Conservation (phyloP, 345 rosid species). For the Nasturtium officinale region DNA sequence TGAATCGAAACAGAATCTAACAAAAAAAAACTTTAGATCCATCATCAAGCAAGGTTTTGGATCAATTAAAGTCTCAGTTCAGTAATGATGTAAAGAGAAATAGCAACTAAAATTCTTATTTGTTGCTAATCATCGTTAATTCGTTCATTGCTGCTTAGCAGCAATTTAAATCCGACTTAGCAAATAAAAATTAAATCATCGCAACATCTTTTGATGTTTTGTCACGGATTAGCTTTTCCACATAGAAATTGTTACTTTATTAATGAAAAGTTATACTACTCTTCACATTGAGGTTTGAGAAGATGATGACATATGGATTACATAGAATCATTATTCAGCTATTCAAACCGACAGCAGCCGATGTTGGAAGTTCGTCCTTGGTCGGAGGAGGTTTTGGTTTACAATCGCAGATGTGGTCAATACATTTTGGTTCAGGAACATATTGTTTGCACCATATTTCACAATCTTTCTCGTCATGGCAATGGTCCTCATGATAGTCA, state of each 20-base stretch:
- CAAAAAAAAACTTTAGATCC: too few species aligned
- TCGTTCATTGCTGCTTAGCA: background rate
- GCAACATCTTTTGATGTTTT: background rate
- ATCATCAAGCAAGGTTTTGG: too few species aligned
- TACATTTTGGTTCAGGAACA: slow-evolving; percentile 32
- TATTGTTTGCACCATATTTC: slow-evolving; percentile 24
- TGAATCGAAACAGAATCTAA: too few species aligned
- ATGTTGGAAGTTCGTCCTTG: background rate
- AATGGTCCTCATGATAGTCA: slow-evolving; percentile 20
- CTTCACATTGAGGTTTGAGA: background rate
- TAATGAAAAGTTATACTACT: background rate
- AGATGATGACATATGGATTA: background rate
- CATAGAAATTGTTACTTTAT: background rate
- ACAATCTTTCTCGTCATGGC: slow-evolving; percentile 23
- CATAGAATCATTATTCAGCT: background rate
- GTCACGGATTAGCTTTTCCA: background rate
- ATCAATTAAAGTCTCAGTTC: too few species aligned
- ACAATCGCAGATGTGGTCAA: slow-evolving; percentile 35
- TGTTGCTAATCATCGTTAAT: too few species aligned
- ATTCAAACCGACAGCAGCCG: background rate
- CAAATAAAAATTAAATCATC: background rate
- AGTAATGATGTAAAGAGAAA: too few species aligned
- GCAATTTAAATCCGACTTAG: background rate
- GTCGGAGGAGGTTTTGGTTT: slow-evolving; percentile 5
- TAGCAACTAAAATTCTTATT: too few species aligned